Percentiles rank a stretch among this genome's conserved stretches.
Evolutionary conservation across 1,284 basidiomycete species (phyloP).

Genomic region (Mycena sp.): DNA sequence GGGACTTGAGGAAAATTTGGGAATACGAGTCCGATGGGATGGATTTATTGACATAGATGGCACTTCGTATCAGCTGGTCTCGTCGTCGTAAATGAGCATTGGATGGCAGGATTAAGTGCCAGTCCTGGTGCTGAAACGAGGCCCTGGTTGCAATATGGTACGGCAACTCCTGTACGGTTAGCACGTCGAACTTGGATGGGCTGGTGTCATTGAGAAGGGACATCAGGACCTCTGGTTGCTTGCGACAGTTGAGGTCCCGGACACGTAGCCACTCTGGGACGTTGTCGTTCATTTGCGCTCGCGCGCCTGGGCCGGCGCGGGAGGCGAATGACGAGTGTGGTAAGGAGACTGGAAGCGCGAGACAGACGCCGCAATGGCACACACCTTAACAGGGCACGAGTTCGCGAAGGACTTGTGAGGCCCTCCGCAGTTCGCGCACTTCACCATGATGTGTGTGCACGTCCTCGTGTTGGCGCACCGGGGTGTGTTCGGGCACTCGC

Average conservation of each 20-base stretch:
- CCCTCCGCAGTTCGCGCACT: constrained; percentile 3
- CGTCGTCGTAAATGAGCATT: not conserved
- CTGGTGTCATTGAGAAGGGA: constrained; percentile 6
- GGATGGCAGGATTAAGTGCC: constrained; percentile 7
- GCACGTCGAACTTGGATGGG: constrained; percentile 3
- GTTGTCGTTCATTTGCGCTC: not conserved
- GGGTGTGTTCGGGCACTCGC: constrained; percentile 3
- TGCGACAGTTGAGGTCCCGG: constrained; percentile 13
- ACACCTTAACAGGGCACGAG: not conserved
- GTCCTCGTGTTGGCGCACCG: constrained; percentile 4
- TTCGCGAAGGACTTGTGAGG: constrained; percentile 4
- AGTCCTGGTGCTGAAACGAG: not conserved
- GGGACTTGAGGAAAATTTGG: constrained; percentile 2
- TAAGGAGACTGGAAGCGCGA: not conserved
- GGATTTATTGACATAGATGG: constrained; percentile 6
- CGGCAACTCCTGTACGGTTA: constrained; percentile 8
- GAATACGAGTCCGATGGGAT: constrained; percentile 8
- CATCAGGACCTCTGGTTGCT: too few relatives aligned
- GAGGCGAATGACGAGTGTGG: not conserved
- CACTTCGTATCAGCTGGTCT: constrained; percentile 5
- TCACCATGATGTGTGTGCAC: constrained; percentile 8
- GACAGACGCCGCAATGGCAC: not conserved
- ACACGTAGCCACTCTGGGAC: not conserved
- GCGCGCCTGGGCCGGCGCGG: too few relatives aligned
- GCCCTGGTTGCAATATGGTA: not conserved